A percentile compares a stretch with the other conserved stretches of the same genome.
Evolutionary conservation across 148 eudicot genomes (phyloP).

Genomic region (Heliamphora exappendiculata): DNA sequence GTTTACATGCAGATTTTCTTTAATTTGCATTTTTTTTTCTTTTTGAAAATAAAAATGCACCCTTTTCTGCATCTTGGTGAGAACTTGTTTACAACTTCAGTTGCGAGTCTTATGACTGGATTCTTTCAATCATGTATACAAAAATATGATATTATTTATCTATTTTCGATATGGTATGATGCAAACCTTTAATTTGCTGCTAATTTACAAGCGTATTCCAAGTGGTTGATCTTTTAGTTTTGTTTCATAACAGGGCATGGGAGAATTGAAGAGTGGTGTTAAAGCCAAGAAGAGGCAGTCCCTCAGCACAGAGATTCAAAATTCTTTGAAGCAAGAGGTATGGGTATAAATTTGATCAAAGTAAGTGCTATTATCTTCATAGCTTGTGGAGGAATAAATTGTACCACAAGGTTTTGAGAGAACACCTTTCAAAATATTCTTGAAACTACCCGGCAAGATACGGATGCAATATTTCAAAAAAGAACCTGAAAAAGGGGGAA

Average conservation of each 20-base stretch:
- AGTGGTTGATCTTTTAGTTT: background rate
- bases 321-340: conserved; percentile 41
- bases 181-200: background rate
- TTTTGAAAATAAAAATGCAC: background rate
- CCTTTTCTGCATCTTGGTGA: background rate
- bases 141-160: background rate
- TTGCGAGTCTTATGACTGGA: background rate
- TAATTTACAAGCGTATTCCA: no score
- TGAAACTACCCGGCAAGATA: no score
- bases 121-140: background rate
- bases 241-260: conserved; percentile 20
- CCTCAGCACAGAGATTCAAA: conserved; percentile 20
- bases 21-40: background rate
- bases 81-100: background rate
- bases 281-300: conserved; percentile 22
- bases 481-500: background rate
- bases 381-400: background rate
- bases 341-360: background rate
- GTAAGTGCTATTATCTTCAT: background rate
- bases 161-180: background rate
- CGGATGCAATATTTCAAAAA: no score
- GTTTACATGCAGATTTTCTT: background rate
- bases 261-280: conserved; percentile 14
- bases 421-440: background rate
- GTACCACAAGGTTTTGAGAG: background rate